These are phyloP conservation scores for Hymenoscyphus salicellus DNA, from an alignment of 2,329 filamentous ascomycete species.

Conservation along the genomic window DNA sequence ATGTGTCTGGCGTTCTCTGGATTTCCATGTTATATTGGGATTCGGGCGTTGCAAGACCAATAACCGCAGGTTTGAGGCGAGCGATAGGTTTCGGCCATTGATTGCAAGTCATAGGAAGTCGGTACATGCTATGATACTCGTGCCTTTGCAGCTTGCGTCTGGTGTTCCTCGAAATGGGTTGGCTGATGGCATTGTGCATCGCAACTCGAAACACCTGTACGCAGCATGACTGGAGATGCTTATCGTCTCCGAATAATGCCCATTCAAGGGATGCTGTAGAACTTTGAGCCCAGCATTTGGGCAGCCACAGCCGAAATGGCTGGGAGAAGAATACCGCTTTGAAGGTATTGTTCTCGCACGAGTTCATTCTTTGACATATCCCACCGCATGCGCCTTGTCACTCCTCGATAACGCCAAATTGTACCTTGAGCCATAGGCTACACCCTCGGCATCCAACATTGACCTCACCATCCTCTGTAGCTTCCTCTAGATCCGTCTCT, in stretches of 20 bases:
- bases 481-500: conserved; percentile 59
- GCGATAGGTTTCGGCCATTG: conserved; percentile 35
- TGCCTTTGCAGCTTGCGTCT: not conserved
- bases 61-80: conserved; percentile 39
- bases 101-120: conserved; percentile 38
- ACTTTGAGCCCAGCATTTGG: not conserved
- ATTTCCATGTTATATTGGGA: conserved; percentile 10
- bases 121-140: conserved; percentile 20
- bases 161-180: not conserved
- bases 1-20: conserved; percentile 33
- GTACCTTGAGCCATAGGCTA: conserved; percentile 63
- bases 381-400: conserved; percentile 5
- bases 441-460: conserved; percentile 65
- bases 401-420: conserved; percentile 55
- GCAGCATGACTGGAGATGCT: not conserved
- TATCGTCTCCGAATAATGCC: not conserved
- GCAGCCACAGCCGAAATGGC: not conserved
- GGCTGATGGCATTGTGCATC: not conserved
- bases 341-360: not conserved
- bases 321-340: conserved; percentile 1
- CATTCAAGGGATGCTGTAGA: not conserved
- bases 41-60: conserved; percentile 36
- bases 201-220: not conserved
- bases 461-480: conserved; percentile 56
- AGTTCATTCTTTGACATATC: not conserved